Percentiles rank a stretch among this genome's conserved stretches.
phyloP scores from a whole-genome alignment of 768 basidiomycete genomes.

The Botryobasidium botryosum region DNA sequence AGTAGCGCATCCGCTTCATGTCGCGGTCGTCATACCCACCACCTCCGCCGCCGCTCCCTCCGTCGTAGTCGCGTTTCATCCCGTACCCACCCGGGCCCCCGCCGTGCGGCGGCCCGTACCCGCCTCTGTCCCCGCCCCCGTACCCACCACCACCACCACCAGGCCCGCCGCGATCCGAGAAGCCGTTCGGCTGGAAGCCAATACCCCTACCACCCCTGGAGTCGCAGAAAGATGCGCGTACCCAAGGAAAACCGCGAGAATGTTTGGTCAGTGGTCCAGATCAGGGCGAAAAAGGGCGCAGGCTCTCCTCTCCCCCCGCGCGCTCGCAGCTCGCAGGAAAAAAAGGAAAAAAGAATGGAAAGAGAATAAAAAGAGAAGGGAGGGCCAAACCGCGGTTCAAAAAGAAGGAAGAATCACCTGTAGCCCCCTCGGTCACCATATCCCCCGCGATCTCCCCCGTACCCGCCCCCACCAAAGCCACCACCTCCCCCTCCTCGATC shows the following conservation, averaged over 20 bases:
- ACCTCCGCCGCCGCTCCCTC: conserved; percentile 32
- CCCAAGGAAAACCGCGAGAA: too few species aligned
- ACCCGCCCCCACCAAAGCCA: conserved; percentile 24
- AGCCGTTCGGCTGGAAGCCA: too few species aligned
- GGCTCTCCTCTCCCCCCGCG: too few species aligned
- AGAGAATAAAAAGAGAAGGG: conserved; percentile 5
- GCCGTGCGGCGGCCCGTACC: too few species aligned
- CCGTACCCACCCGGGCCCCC: conserved; percentile 41
- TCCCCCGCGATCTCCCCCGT: conserved; percentile 8
- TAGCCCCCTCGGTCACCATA: neutral
- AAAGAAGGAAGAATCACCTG: neutral
- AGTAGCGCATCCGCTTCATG: conserved; percentile 48
- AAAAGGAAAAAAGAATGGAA: neutral
- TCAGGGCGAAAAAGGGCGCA: too few species aligned
- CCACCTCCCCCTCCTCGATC: conserved; percentile 18
- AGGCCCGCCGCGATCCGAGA: conserved; percentile 27
- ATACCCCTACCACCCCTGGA: conserved; percentile 13
- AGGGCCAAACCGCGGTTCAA: neutral
- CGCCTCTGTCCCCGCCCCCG: too few species aligned
- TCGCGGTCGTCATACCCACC: conserved; percentile 69
- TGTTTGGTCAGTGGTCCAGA: conserved; percentile 4
- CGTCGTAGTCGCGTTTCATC: conserved; percentile 15
- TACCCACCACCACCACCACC: conserved; percentile 20
- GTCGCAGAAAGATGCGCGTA: too few species aligned
- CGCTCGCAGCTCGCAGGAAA: neutral